phyloP scores from a whole-genome alignment of 345 rosid species.

The Erodium maritimum region DNA sequence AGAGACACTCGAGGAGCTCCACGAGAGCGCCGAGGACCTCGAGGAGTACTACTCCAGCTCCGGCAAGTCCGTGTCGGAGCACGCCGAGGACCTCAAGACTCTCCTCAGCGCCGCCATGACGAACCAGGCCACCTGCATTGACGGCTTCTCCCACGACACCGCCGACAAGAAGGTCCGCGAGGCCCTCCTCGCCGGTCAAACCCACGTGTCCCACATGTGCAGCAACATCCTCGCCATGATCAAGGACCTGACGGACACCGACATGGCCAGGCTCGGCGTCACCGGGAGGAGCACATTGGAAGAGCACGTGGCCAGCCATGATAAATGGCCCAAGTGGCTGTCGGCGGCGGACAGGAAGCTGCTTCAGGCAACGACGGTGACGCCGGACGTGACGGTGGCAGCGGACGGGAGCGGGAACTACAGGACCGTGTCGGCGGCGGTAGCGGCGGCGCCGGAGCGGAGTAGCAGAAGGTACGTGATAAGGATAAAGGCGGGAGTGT shows the following conservation, averaged over 20 bases:
- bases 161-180: constrained; percentile 26
- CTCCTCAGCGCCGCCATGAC: constrained; percentile 52
- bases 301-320: no score
- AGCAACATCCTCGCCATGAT: constrained; percentile 41
- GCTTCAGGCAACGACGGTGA: constrained; percentile 10
- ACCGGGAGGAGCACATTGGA: no score
- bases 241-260: constrained; percentile 34
- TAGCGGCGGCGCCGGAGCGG: constrained; percentile 55
- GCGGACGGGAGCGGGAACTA: constrained; percentile 55
- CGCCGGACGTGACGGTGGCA: constrained; percentile 4
- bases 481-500: constrained; percentile 61
- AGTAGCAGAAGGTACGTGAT: constrained; percentile 54
- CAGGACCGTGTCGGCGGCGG: constrained; percentile 49
- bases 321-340: no score
- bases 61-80: constrained; percentile 16
- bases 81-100: constrained; percentile 23
- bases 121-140: constrained; percentile 52
- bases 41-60: constrained; percentile 9
- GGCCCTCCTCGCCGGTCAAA: constrained; percentile 20
- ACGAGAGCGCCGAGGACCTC: constrained; percentile 18
- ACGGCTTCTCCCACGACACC: constrained; percentile 41
- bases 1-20: constrained; percentile 45
- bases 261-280: constrained; percentile 14
- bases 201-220: constrained; percentile 20
- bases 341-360: no score